phyloP scores from a whole-genome alignment of 73 alveolate species.

The Paramecium biaurelia region DNA sequence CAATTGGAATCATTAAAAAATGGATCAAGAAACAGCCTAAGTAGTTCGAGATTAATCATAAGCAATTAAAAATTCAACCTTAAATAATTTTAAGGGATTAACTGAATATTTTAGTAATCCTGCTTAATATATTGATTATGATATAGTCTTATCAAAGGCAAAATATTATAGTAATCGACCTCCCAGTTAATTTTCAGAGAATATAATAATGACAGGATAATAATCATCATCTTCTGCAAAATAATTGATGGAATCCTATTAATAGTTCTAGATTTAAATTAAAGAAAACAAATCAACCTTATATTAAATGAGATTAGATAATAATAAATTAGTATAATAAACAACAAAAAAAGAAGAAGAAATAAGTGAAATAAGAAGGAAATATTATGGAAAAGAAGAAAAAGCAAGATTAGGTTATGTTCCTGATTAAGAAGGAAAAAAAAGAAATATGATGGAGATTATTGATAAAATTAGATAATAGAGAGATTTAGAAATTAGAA shows the following conservation, averaged over 20 bases:
- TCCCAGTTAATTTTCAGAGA: background rate
- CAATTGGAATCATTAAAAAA: background rate
- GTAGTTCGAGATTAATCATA: conserved; percentile 26
- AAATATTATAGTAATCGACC: conserved; percentile 40
- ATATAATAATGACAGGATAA: background rate
- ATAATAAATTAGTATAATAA: background rate
- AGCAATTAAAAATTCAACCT: background rate
- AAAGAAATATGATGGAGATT: conserved; percentile 18
- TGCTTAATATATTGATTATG: conserved; percentile 44
- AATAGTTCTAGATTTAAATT: background rate
- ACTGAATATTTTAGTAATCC: conserved; percentile 50
- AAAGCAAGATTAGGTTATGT: conserved; percentile 23
- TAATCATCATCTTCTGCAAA: conserved; percentile 5
- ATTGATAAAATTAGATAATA: conserved; percentile 1
- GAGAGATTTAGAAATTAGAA: conserved; percentile 27
- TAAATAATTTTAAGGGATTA: conserved; percentile 42
- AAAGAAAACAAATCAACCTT: background rate
- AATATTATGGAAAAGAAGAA: conserved; percentile 9
- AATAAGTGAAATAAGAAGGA: conserved; percentile 31
- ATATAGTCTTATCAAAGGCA: conserved; percentile 24
- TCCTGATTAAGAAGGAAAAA: conserved; percentile 26
- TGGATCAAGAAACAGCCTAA: conserved; percentile 45
- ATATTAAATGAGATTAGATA: conserved; percentile 11
- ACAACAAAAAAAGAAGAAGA: background rate
- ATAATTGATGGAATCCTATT: background rate